Percentiles rank a stretch among this genome's conserved stretches.
These are phyloP conservation scores for Uronychia setigera DNA, from an alignment of 73 alveolate genomes.

Conservation along the genomic window DNA sequence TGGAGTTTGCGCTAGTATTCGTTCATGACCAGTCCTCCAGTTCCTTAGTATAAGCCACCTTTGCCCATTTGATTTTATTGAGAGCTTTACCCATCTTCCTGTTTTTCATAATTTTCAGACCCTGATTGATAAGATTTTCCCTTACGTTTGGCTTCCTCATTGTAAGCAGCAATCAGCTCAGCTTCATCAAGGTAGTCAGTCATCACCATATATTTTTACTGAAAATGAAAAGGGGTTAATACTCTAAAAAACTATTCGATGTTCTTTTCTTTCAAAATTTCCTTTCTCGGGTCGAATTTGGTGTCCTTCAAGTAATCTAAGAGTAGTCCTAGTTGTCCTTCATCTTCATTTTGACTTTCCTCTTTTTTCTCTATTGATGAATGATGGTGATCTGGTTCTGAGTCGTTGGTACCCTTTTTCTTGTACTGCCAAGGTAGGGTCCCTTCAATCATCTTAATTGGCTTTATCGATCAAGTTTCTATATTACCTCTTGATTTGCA, in stretches of 20 bases:
- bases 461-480: neutral
- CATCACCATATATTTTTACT: slow-evolving; percentile 29
- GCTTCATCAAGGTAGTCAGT: slow-evolving; percentile 48
- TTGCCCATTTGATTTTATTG: neutral
- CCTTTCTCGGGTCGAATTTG: slow-evolving; percentile 52
- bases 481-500: slow-evolving; percentile 8
- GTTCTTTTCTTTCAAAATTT: slow-evolving; percentile 49
- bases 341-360: neutral
- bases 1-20: neutral
- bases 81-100: neutral
- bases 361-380: no score
- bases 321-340: neutral
- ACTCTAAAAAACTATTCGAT: slow-evolving; percentile 35
- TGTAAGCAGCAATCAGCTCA: neutral
- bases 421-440: slow-evolving; percentile 34
- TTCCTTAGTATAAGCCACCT: neutral
- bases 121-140: neutral
- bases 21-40: neutral
- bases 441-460: slow-evolving; percentile 43
- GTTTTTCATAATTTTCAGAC: neutral
- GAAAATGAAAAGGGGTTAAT: no score
- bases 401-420: no score
- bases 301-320: slow-evolving; percentile 29
- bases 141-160: neutral
- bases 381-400: no score